Base-by-base conservation (phyloP, 2,329 filamentous ascomycete species). In the Fusarium sp. region DNA sequence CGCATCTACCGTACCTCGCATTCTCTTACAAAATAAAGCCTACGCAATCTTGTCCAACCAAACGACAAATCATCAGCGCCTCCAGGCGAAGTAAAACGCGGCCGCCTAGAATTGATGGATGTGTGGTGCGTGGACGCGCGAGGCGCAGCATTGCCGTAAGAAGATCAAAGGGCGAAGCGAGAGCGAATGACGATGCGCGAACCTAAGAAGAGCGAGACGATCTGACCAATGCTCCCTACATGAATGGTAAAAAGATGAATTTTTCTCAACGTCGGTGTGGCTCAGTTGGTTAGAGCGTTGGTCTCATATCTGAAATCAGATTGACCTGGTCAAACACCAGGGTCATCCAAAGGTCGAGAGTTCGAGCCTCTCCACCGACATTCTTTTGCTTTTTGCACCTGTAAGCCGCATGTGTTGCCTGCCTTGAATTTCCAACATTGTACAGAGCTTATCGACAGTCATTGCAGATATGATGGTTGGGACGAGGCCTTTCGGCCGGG, bases 251-350 rank as follows among this genome's bases (percentile, higher is more conserved):
- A 4, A 49, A 7, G 25, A 49, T 9, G 0, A 1, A 5, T 5
- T n/a, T 30, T 11, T 16, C 11, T 3, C 11, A n/a, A 27, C 24
- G 72, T 76, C 74, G 76, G 74, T 71, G 73, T 79, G 77, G 78
- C 78, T 78, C 77, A 79, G 78, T 77, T 78, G 78, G 78, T 79
- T 79, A 79, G 77, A 78, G 78, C 78, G 78, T 79, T 77, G 77
- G 77, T 79, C 77, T 79, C 77, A 76, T 78, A 77, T 30, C 27
- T 42, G 8, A 0, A 46, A 25, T 50, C 20, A 70, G 25, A 18
- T 5, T 75, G 73, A 75, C 55, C 57, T 73, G 66, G 27, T 61
- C 59, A 6, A 8, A 75, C 53, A 62, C 44, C 42, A 75, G 70
- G 57, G 73, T 66, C 24, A 75, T 75, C 73, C 73, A 75, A 75